Conservation (phyloP, 1,284 basidiomycete genomes). For the Cystobasidiaceae sp. region DNA sequence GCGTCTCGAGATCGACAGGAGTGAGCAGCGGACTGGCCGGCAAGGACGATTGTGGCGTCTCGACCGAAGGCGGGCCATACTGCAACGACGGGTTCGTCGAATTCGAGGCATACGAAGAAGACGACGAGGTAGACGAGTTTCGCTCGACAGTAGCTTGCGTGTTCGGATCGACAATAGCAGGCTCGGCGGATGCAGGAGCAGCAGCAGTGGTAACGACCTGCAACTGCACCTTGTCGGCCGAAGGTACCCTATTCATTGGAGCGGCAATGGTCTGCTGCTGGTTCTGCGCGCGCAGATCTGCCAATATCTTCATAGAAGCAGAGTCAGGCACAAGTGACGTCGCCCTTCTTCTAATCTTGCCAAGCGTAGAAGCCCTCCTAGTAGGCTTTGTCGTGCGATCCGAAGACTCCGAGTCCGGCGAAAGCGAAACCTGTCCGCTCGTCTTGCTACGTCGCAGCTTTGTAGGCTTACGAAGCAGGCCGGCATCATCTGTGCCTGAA, state of each 20-base stretch:
- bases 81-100: conserved; percentile 7
- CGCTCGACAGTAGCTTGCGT: conserved; percentile 16
- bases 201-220: background rate
- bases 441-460: conserved; percentile 20
- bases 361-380: background rate
- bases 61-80: background rate
- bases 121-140: conserved; percentile 28
- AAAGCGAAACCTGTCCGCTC: background rate
- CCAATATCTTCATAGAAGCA: conserved; percentile 4
- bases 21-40: conserved; percentile 27
- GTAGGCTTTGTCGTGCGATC: background rate
- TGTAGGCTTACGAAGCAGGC: background rate
- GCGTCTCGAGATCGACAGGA: conserved; percentile 27
- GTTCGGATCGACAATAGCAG: background rate
- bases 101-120: conserved; percentile 17
- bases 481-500: background rate
- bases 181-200: background rate
- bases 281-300: background rate
- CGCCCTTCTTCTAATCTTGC: conserved; percentile 15
- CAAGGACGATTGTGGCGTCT: conserved; percentile 23
- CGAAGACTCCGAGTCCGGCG: conserved; percentile 1
- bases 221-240: background rate
- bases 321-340: conserved; percentile 10
- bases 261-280: background rate
- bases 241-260: background rate